Evolutionary conservation across 1,139 yeast genomes (phyloP), one percentile per base, ranked within the genome.

Genomic region (Pichia sp.): DNA sequence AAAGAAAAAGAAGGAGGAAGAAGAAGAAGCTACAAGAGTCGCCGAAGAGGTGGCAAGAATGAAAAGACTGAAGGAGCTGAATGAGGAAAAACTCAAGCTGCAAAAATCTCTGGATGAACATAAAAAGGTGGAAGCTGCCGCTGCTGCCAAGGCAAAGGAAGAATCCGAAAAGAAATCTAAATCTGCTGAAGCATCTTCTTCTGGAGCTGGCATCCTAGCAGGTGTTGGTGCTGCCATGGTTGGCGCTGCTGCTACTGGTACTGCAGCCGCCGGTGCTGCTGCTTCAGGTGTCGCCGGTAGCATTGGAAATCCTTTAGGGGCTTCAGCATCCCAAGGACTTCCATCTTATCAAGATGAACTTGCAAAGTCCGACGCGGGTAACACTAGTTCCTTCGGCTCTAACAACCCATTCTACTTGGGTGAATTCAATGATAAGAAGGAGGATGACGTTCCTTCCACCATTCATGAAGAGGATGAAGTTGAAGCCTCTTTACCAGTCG

Each of bases 151-250:
- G 14, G 45, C 51, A 20, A 31, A 20, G 8, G 20, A 42, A 5
- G 46, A 34, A 24, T 27, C 51, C 7, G 49, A 49, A 31, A 45
- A 33, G 33, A 51, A 49, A 16, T 48, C 52, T 20, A 46, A 44
- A 27, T 29, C 42, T 46, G 20, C 42, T 33, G 49, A 33, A n/a
- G 27, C 40, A 30, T 54, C 55, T 14, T 31, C 49, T 46, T 50
- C 51, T 24, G 60, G 40, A 4, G n/a, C 50, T 14, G 40, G 50
- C n/a, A 27, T 43, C 6, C 5, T 38, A 14, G 56, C 48, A 10
- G 42, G 36, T 27, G 52, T 50, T 47, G 60, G 59, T 43, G 60
- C 56, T 55, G 55, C 55, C 53, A 53, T 55, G 44, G 49, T 58
- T 49, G 55, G 55, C n/a, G 58, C 55, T 20, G 58, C 55, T 27